Conservation (phyloP, 2,329 filamentous ascomycete species). For the Raffaelea arxii region DNA sequence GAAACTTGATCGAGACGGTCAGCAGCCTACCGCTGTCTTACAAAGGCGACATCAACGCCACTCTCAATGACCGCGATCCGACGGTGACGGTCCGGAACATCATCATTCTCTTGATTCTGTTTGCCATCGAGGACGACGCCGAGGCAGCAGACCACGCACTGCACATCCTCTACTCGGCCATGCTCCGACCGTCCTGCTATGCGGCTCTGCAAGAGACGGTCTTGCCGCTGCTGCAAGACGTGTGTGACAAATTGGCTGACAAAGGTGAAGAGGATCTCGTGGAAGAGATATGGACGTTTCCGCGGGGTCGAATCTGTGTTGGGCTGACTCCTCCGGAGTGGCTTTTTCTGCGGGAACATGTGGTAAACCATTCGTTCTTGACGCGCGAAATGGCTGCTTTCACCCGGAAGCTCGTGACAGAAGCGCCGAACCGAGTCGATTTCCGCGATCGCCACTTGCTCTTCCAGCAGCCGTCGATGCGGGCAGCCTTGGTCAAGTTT, state of each 20-base stretch:
- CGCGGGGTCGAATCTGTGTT: neutral
- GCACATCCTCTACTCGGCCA: conserved; percentile 37
- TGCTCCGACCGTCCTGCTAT: neutral
- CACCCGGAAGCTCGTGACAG: neutral
- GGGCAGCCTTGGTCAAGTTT: conserved; percentile 10
- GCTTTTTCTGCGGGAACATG: too few relatives aligned
- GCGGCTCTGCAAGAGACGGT: neutral
- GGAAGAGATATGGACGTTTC: too few relatives aligned
- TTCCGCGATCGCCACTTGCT: neutral
- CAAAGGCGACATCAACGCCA: conserved; percentile 13
- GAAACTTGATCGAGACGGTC: conserved; percentile 32
- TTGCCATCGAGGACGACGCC: neutral
- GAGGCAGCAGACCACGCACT: conserved; percentile 13
- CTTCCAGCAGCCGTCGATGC: conserved; percentile 3
- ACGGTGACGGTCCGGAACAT: conserved; percentile 28
- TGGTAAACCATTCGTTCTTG: too few relatives aligned
- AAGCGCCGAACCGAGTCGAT: conserved; percentile 3
- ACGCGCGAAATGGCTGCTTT: neutral
- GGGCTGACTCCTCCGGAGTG: too few relatives aligned
- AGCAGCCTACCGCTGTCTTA: conserved; percentile 21
- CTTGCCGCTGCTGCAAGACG: conserved; percentile 17
- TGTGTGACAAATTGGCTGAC: conserved; percentile 21
- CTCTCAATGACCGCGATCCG: conserved; percentile 30
- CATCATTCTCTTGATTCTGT: conserved; percentile 27
- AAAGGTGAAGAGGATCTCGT: too few relatives aligned